A percentile compares a stretch with the other conserved stretches of the same genome.
Conservation (phyloP, 1,284 basidiomycete genomes). For the Cryptococcus hybrid region DNA sequence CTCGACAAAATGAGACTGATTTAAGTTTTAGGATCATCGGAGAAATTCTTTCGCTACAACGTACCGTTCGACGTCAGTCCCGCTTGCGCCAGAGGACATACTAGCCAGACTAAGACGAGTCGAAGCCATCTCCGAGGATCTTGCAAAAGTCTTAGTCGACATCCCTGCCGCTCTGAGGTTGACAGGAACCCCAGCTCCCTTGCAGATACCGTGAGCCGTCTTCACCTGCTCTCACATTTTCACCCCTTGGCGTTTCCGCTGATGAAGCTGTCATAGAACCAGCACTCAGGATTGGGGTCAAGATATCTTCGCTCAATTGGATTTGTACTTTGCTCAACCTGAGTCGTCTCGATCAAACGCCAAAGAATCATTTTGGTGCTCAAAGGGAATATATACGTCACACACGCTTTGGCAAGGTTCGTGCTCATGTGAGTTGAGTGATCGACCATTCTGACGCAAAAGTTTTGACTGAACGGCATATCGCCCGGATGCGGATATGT, state of each 20-base stretch:
- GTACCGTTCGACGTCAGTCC: slow-evolving; percentile 18
- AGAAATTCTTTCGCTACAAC: slow-evolving; percentile 22
- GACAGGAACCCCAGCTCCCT: slow-evolving; percentile 4
- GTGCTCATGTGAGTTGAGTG: slow-evolving; percentile 18
- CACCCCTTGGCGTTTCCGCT: too few relatives aligned
- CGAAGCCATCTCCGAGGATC: slow-evolving; percentile 13
- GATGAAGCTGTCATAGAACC: slow-evolving; percentile 14
- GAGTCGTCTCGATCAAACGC: slow-evolving; percentile 19
- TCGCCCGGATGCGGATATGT: too few relatives aligned
- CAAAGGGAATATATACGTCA: slow-evolving; percentile 31
- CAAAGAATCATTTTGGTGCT: slow-evolving; percentile 27
- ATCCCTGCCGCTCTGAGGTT: slow-evolving; percentile 21
- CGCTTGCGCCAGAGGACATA: slow-evolving; percentile 19
- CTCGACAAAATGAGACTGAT: not conserved
- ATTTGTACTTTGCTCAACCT: slow-evolving; percentile 24
- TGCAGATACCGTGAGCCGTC: slow-evolving; percentile 4
- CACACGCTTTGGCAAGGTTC: slow-evolving; percentile 25
- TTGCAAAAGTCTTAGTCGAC: slow-evolving; percentile 11
- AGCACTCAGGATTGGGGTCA: slow-evolving; percentile 20
- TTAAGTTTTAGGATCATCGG: slow-evolving; percentile 13
- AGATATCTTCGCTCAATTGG: slow-evolving; percentile 23
- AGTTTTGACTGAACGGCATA: too few relatives aligned
- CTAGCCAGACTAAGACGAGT: slow-evolving; percentile 16
- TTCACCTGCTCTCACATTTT: not conserved
- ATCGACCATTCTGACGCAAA: too few relatives aligned